Conservation (phyloP, 192 early-diverging fungal species). For the Coemansia sp. region DNA sequence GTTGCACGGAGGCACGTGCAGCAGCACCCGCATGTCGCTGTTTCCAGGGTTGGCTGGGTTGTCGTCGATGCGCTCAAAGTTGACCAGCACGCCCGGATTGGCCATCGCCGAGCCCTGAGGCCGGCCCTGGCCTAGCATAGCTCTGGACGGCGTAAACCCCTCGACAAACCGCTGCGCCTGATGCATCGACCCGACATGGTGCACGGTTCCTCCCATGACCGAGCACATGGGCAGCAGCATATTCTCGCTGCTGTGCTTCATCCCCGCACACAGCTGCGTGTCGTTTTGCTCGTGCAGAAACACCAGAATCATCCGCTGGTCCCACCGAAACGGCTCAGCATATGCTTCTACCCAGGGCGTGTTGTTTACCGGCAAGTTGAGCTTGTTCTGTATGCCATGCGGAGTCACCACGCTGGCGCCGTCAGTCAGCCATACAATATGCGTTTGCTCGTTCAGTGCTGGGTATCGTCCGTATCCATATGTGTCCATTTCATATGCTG, state of each 20-base stretch:
- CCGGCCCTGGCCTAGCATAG: constrained; percentile 15
- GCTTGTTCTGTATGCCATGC: constrained; percentile 54
- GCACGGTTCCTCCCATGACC: constrained; percentile 65
- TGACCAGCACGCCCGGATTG: constrained; percentile 58
- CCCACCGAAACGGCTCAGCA: constrained; percentile 81
- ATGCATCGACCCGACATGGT: constrained; percentile 53
- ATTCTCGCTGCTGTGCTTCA: constrained; percentile 49
- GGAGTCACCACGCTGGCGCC: constrained; percentile 58
- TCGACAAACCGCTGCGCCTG: constrained; percentile 68
- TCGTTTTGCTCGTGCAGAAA: constrained; percentile 55
- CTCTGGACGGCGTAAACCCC: constrained; percentile 38
- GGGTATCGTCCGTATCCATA: constrained; percentile 71
- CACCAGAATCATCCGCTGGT: constrained; percentile 70
- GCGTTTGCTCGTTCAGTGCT: constrained; percentile 59
- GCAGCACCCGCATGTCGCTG: constrained; percentile 35
- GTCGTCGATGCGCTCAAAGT: constrained; percentile 62
- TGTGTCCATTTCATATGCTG: constrained; percentile 62
- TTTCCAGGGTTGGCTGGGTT: constrained; percentile 40
- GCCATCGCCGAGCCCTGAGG: constrained; percentile 21
- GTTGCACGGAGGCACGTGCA: constrained; percentile 34
- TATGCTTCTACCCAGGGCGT: constrained; percentile 66
- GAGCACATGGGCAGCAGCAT: constrained; percentile 65
- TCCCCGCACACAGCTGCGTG: constrained; percentile 28
- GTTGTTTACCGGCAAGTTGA: constrained; percentile 62
- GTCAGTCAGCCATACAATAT: constrained; percentile 81